phyloP scores from a whole-genome alignment of 768 basidiomycete species.

The Cystofilobasidium capitatum region DNA sequence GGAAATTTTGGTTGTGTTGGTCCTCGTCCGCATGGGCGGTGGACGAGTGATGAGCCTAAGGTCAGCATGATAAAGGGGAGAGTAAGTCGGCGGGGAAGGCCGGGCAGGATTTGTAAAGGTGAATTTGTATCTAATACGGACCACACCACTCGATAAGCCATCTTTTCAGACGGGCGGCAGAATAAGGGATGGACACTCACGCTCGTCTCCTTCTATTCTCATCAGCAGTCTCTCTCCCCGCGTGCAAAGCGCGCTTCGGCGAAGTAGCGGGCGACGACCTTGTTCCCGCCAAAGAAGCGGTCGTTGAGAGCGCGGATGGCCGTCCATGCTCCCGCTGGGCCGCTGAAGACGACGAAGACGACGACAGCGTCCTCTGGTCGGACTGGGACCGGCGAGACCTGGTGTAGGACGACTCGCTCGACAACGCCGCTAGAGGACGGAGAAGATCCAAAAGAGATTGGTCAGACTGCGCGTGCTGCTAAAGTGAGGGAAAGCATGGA shows the following conservation, averaged over 20 bases:
- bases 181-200: too few species aligned
- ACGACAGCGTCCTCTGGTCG: slow-evolving; percentile 74
- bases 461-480: background rate
- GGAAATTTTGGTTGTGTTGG: too few species aligned
- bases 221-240: slow-evolving; percentile 13
- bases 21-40: too few species aligned
- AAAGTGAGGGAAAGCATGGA: slow-evolving; percentile 1
- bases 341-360: slow-evolving; percentile 82
- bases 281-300: slow-evolving; percentile 77
- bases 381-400: slow-evolving; percentile 55
- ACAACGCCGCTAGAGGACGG: slow-evolving; percentile 80
- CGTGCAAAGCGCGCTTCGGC: slow-evolving; percentile 48
- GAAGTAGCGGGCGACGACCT: slow-evolving; percentile 73
- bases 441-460: background rate
- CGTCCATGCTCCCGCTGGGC: slow-evolving; percentile 90
- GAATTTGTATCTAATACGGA: too few species aligned
- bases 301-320: slow-evolving; percentile 89
- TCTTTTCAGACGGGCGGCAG: too few species aligned
- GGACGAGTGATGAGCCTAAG: too few species aligned
- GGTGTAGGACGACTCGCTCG: slow-evolving; percentile 76
- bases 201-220: too few species aligned
- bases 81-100: too few species aligned
- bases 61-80: too few species aligned
- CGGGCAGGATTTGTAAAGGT: too few species aligned
- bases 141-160: too few species aligned